phyloP scores from a whole-genome alignment of 139 green algal species.

The Monoraphidium neglectum region DNA sequence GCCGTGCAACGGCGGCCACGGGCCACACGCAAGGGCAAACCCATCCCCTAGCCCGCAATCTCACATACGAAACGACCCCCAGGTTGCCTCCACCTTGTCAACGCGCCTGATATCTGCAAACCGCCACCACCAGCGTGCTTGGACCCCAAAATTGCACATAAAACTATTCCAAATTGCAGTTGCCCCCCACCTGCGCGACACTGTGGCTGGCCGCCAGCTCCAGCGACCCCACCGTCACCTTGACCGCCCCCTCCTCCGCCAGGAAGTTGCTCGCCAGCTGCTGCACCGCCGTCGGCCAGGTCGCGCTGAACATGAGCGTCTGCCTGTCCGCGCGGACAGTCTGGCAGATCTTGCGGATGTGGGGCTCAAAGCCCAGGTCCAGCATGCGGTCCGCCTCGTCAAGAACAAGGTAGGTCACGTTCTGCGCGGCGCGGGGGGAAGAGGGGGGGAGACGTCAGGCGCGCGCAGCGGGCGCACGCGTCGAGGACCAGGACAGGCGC shows the following conservation, averaged over 20 bases:
- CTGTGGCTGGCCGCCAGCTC: conserved; percentile 91
- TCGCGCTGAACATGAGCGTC: conserved; percentile 97
- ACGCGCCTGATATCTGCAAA: too few relatives aligned
- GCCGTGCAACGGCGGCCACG: too few relatives aligned
- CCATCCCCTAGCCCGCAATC: too few relatives aligned
- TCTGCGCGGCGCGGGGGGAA: conserved; percentile 9
- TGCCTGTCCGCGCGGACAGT: conserved; percentile 77
- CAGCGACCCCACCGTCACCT: conserved; percentile 59
- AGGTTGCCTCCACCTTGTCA: too few relatives aligned
- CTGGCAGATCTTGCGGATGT: conserved; percentile 69
- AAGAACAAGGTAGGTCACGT: conserved; percentile 85
- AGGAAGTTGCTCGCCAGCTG: conserved; percentile 92
- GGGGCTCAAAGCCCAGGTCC: conserved; percentile 91
- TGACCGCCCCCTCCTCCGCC: conserved; percentile 48
- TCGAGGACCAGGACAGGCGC: too few relatives aligned
- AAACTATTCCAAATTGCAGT: too few relatives aligned
- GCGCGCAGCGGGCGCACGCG: too few relatives aligned
- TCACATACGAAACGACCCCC: too few relatives aligned
- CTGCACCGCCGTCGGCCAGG: conserved; percentile 88
- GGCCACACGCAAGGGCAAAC: too few relatives aligned
- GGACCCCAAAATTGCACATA: too few relatives aligned
- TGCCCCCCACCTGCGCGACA: conserved; percentile 69
- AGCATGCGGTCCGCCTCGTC: conserved; percentile 97
- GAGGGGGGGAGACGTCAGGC: too few relatives aligned
- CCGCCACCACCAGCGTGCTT: too few relatives aligned